A percentile compares a stretch with the other conserved stretches of the same genome.
Conservation (phyloP, 1,284 basidiomycete genomes). For the Naganishia sp. region DNA sequence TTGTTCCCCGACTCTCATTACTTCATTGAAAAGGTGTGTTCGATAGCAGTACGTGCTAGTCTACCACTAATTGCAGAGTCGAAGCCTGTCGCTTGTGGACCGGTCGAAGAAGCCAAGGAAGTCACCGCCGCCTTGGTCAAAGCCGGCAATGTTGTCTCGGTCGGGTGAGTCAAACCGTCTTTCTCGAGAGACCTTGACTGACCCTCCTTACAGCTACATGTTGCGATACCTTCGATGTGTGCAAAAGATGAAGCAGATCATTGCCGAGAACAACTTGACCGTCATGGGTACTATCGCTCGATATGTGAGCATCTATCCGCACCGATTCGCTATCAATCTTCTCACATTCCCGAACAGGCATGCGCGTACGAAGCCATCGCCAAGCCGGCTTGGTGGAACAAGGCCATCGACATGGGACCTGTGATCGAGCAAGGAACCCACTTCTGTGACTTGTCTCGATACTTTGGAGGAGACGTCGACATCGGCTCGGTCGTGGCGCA, state of each 20-base stretch:
- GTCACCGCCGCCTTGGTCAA: slow-evolving; percentile 70
- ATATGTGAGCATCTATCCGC: slow-evolving; percentile 63
- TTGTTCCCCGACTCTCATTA: slow-evolving; percentile 86
- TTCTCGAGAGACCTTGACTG: not conserved
- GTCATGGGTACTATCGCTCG: slow-evolving; percentile 97
- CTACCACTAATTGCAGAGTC: not conserved
- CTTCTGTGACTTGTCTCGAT: slow-evolving; percentile 78
- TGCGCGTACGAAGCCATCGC: slow-evolving; percentile 87
- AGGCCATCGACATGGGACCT: slow-evolving; percentile 75
- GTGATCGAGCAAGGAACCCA: slow-evolving; percentile 96
- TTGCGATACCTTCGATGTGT: slow-evolving; percentile 90
- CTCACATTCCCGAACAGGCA: slow-evolving; percentile 37
- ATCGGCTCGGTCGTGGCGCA: slow-evolving; percentile 79
- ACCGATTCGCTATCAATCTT: not conserved
- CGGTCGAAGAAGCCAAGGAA: slow-evolving; percentile 60
- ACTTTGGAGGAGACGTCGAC: slow-evolving; percentile 97
- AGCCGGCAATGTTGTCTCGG: slow-evolving; percentile 76
- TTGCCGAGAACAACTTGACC: slow-evolving; percentile 90
- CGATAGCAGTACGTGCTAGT: not conserved
- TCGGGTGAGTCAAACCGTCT: slow-evolving; percentile 64
- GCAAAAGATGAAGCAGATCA: slow-evolving; percentile 97
- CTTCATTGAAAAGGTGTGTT: slow-evolving; percentile 77
- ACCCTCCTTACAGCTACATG: slow-evolving; percentile 61
- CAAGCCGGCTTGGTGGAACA: slow-evolving; percentile 98
- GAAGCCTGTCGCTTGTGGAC: slow-evolving; percentile 78